These are phyloP conservation scores for Catenaria anguillulae DNA, from an alignment of 371 early-diverging fungal species.

Conservation along the genomic window DNA sequence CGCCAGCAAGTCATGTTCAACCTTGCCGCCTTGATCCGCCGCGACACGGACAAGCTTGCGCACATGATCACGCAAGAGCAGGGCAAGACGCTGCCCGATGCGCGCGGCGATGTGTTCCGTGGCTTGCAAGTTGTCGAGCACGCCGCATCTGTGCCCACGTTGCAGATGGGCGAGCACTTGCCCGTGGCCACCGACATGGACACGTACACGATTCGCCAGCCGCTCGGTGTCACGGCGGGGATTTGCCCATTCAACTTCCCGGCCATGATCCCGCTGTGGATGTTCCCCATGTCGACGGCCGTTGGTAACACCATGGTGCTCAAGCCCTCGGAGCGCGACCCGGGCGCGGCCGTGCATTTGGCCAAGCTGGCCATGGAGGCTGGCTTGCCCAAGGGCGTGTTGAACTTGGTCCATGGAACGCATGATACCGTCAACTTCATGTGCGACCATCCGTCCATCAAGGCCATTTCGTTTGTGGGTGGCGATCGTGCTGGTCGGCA, in stretches of 20 bases:
- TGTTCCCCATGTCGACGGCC: conserved; percentile 88
- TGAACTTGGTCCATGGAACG: conserved; percentile 87
- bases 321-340: conserved; percentile 92
- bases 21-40: conserved; percentile 68
- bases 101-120: conserved; percentile 78
- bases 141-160: conserved; percentile 60
- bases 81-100: conserved; percentile 89
- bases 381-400: conserved; percentile 86
- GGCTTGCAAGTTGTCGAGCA: conserved; percentile 86
- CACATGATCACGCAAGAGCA: conserved; percentile 76
- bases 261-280: conserved; percentile 43
- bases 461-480: conserved; percentile 92
- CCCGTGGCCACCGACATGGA: conserved; percentile 87
- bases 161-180: conserved; percentile 68
- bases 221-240: conserved; percentile 88
- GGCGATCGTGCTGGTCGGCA: conserved; percentile 74
- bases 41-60: conserved; percentile 71
- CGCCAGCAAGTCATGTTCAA: conserved; percentile 86
- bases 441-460: conserved; percentile 68
- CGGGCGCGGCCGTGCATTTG: conserved; percentile 86
- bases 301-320: conserved; percentile 76
- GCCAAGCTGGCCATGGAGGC: conserved; percentile 77
- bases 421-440: conserved; percentile 81
- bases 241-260: conserved; percentile 92
- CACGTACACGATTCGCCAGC: conserved; percentile 85